phyloP scores from a whole-genome alignment of 805 yeast species.

The Yarrowia divulgata region DNA sequence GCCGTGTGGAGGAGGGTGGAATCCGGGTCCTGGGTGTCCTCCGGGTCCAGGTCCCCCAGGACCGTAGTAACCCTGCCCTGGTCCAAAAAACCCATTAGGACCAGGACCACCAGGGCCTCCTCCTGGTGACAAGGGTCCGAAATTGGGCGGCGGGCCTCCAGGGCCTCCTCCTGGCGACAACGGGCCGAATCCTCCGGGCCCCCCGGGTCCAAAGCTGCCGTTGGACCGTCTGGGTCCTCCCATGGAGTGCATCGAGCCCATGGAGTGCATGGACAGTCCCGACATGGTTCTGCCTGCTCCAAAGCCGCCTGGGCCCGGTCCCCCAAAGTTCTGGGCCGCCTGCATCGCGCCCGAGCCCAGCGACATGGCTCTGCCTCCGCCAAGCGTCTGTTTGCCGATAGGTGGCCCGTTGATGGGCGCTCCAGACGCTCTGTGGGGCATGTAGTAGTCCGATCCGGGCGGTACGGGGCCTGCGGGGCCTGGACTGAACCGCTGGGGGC shows the following conservation, averaged over 20 bases:
- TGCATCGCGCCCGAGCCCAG: conserved; percentile 36
- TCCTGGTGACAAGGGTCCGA: conserved; percentile 7
- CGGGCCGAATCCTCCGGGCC: conserved; percentile 7
- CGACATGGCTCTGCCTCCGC: conserved; percentile 28
- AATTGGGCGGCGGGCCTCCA: conserved; percentile 9
- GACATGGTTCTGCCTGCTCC: conserved; percentile 37
- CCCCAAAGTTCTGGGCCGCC: conserved; percentile 32
- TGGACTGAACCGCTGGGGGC: conserved; percentile 9
- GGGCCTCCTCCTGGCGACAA: conserved; percentile 25
- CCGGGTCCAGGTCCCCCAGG: conserved; percentile 27
- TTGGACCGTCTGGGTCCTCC: conserved; percentile 26
- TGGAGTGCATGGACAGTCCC: conserved; percentile 24
- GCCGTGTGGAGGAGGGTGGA: conserved; percentile 1
- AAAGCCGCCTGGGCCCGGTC: conserved; percentile 4
- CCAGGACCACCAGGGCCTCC: conserved; percentile 26
- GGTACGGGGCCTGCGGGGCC: conserved; percentile 13
- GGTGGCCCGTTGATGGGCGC: conserved; percentile 20
- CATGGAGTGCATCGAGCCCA: conserved; percentile 7
- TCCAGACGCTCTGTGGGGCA: conserved; percentile 32
- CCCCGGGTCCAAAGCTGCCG: conserved; percentile 17
- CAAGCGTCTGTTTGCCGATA: conserved; percentile 4
- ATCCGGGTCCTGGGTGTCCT: conserved; percentile 8
- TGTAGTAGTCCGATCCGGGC: conserved; percentile 28
- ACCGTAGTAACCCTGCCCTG: conserved; percentile 6
- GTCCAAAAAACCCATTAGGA: conserved; percentile 5